A percentile compares a stretch with the other conserved stretches of the same genome.
Conservation (phyloP, 352 stramenopile species). For the Phytophthora sp. region DNA sequence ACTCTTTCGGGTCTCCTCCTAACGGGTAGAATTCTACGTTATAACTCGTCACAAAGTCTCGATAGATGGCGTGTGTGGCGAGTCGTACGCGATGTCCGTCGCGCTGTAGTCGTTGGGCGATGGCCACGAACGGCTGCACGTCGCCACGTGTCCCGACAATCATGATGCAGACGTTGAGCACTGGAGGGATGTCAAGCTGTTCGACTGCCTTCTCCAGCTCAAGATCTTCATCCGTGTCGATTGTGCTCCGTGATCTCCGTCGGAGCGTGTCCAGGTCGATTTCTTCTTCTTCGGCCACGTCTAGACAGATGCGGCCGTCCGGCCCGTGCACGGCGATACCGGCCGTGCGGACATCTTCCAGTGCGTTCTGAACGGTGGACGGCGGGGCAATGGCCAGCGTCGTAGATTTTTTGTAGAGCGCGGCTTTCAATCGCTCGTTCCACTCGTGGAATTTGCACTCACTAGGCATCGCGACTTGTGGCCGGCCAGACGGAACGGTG, state of each 20-base stretch:
- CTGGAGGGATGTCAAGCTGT: constrained; percentile 13
- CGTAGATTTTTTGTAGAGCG: constrained; percentile 25
- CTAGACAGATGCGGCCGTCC: constrained; percentile 34
- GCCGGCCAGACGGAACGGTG: background rate
- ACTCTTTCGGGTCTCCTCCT: constrained; percentile 67
- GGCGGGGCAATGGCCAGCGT: constrained; percentile 7
- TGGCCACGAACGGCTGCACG: constrained; percentile 70
- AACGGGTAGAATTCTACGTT: constrained; percentile 81
- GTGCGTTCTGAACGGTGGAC: constrained; percentile 3
- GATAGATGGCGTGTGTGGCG: constrained; percentile 90
- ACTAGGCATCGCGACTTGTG: constrained; percentile 19
- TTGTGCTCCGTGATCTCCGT: constrained; percentile 8
- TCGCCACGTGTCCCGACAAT: constrained; percentile 81
- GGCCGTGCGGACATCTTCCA: constrained; percentile 31
- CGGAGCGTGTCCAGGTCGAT: constrained; percentile 35
- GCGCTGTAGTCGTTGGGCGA: constrained; percentile 72
- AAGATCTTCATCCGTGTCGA: constrained; percentile 19
- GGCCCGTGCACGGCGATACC: constrained; percentile 35
- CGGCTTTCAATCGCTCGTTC: constrained; percentile 32
- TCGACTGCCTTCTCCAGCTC: background rate
- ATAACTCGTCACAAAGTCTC: constrained; percentile 72
- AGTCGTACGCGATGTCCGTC: constrained; percentile 91
- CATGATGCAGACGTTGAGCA: constrained; percentile 74
- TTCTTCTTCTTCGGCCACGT: constrained; percentile 41
- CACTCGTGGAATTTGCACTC: constrained; percentile 39